These are phyloP conservation scores for Melampsora americana DNA, from an alignment of 1,284 basidiomycete genomes.

Conservation along the genomic window DNA sequence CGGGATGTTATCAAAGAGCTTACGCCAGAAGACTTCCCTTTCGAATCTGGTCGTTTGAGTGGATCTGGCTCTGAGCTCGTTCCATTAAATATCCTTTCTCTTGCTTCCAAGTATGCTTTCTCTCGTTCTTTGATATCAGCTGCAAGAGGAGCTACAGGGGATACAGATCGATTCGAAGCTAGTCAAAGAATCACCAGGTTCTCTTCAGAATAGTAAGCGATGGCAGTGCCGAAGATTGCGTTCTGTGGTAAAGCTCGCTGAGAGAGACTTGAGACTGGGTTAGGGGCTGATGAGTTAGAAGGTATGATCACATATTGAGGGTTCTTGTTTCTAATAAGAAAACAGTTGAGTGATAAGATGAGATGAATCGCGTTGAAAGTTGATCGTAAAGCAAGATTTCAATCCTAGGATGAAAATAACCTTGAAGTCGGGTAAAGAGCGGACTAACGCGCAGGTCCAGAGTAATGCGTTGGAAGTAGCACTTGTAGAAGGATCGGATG, in stretches of 20 bases:
- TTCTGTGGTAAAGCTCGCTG: conserved; percentile 30
- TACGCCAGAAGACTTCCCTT: not conserved
- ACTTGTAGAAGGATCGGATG: not conserved
- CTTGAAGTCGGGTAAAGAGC: not conserved
- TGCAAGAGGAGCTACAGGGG: conserved; percentile 2
- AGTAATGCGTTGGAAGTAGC: not conserved
- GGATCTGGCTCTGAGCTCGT: not conserved
- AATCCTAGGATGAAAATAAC: not conserved
- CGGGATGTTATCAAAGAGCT: not conserved
- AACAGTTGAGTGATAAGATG: not conserved
- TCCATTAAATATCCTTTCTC: conserved; percentile 25
- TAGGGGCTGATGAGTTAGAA: conserved; percentile 16
- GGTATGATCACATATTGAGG: conserved; percentile 38
- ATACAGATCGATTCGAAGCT: conserved; percentile 2
- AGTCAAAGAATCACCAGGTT: conserved; percentile 5
- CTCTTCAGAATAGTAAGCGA: too few species aligned
- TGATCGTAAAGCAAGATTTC: not conserved
- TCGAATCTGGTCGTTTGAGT: not conserved
- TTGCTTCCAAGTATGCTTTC: conserved; percentile 35
- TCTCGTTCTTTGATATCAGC: conserved; percentile 11
- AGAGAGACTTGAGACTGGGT: conserved; percentile 17
- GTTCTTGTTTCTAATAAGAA: conserved; percentile 30
- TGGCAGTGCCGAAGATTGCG: conserved; percentile 22
- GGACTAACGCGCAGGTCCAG: conserved; percentile 9
- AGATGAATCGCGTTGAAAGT: not conserved